Evolutionary conservation across 75 land plant species (phyloP), one percentile per base, ranked within the genome.

Genomic region (Cunninghamia lanceolata): DNA sequence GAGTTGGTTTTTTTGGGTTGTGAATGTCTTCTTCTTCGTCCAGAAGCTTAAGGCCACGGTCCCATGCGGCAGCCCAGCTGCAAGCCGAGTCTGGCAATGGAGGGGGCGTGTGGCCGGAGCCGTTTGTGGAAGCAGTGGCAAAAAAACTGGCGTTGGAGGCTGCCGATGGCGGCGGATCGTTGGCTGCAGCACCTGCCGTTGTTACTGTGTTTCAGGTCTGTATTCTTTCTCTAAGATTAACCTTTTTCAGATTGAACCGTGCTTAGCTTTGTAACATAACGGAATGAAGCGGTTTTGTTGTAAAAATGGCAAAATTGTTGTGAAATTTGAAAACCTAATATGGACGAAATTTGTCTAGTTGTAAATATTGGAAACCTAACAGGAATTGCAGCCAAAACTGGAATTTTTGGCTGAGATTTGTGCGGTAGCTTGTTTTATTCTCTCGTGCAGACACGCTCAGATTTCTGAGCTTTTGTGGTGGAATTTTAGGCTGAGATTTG

Each of bases 41-140:
- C 0, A 79, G 46, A 32, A 79, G 28, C 8, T 79, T 42, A 9
- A 79, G 82, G 32, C n/a, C 47, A 2, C n/a, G 47, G 25, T 39
- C 47, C 7, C n/a, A 43, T 25, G 82, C 19, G 0, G 10, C 19
- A 0, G 10, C 13, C 2, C 30, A 79, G 42, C 8, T 40, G 21
- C 42, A 10, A 88, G 5, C 4, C 34, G 66, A 78, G 86, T 4
- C 6, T 17, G 16, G 84, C 63, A 30, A 88, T n/a, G 28, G 45
- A 9, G 86, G 52, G 34, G 90, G 78, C 7, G 88, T 83, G 11
- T 88, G 91, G 89, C 93, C 93, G 36, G 93, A 90, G 88, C 89
- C 88, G 7, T 90, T 92, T 83, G 86, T 90, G 25, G 92, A 92
- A 84, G 88, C 93, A 21, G 83, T 92, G 59, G 91, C 34, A 32